phyloP scores from a whole-genome alignment of 164 flowering plant species.

The Aristolochia contorta region DNA sequence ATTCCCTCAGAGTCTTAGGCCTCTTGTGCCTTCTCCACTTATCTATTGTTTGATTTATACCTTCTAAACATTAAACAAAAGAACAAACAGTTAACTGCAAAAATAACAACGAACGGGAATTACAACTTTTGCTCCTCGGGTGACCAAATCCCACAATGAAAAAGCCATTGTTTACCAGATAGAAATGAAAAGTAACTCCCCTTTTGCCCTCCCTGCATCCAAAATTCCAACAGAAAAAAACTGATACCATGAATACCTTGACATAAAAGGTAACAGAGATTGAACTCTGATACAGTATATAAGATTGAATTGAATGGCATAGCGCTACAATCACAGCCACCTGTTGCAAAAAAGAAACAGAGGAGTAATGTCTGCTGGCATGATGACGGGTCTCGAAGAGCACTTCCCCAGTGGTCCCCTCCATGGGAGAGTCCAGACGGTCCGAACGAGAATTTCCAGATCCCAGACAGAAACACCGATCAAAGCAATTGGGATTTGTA shows the following conservation, averaged over 20 bases:
- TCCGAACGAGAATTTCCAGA: no score
- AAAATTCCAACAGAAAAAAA: conserved; percentile 12
- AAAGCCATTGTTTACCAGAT: conserved; percentile 16
- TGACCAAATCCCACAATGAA: background rate
- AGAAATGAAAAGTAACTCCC: conserved; percentile 35
- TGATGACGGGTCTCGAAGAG: conserved; percentile 67
- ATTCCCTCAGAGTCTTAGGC: conserved; percentile 36
- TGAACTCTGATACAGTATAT: no score
- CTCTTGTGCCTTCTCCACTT: conserved; percentile 48
- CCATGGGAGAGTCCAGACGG: no score
- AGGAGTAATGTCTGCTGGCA: conserved; percentile 42
- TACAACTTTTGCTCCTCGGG: no score
- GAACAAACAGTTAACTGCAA: background rate
- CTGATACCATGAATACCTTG: background rate
- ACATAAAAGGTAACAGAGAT: background rate
- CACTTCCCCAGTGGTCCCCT: conserved; percentile 16
- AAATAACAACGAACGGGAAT: no score
- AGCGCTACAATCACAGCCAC: conserved; percentile 8
- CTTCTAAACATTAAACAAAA: conserved; percentile 20
- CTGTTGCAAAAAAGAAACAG: conserved; percentile 64
- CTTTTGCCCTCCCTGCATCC: conserved; percentile 27
- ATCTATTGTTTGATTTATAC: conserved; percentile 54
- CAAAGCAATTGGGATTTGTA: no score
- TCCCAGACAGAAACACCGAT: no score
- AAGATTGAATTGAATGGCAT: no score